phyloP scores from a whole-genome alignment of 2,329 filamentous ascomycete genomes.

The Colletotrichum melonis region DNA sequence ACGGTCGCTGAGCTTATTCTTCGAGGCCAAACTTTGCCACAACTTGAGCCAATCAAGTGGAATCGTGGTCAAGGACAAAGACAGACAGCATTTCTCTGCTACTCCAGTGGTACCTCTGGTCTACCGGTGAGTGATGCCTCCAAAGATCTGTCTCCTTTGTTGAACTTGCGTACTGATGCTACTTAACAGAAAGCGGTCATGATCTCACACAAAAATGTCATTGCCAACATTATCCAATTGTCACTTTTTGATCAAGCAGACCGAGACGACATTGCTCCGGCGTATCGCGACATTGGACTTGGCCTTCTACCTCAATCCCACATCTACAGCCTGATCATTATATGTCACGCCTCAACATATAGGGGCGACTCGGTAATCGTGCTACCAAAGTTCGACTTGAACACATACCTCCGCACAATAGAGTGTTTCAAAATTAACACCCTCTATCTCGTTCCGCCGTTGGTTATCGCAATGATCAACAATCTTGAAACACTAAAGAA shows the following conservation, averaged over 20 bases:
- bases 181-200: conserved; percentile 76
- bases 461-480: background rate
- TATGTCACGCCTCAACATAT: background rate
- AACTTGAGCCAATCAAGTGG: conserved; percentile 62
- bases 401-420: background rate
- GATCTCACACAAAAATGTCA: conserved; percentile 81
- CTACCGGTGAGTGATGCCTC: conserved; percentile 61
- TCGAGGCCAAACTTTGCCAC: conserved; percentile 49
- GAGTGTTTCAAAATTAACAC: background rate
- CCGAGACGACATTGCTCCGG: conserved; percentile 35
- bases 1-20: conserved; percentile 1
- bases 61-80: conserved; percentile 65
- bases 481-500: background rate
- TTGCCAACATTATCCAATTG: conserved; percentile 77
- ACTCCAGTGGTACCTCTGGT: conserved; percentile 78
- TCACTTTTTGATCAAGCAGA: conserved; percentile 49
- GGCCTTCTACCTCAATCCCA: background rate
- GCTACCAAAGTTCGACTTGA: background rate
- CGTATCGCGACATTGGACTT: no score
- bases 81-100: conserved; percentile 75
- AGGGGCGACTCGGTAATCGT: background rate
- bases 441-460: background rate
- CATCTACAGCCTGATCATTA: background rate
- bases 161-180: background rate
- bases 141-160: no score